These are phyloP conservation scores for Backusella circina DNA, from an alignment of 192 early-diverging fungal genomes.

Conservation along the genomic window DNA sequence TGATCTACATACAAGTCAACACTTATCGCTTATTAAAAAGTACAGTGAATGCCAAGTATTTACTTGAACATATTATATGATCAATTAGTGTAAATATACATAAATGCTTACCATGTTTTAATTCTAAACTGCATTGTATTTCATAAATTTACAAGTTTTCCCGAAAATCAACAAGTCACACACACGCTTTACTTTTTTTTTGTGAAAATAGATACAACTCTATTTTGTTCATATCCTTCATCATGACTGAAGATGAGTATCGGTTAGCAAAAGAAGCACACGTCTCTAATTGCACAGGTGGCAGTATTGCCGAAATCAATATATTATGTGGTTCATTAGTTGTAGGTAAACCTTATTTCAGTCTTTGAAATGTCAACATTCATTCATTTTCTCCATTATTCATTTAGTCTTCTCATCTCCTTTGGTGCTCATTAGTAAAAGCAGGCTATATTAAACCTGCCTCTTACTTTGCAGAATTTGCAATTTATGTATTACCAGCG, in stretches of 20 bases:
- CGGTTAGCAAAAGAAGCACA: conserved; percentile 53
- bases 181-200: not conserved
- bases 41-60: too few relatives aligned
- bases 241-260: conserved; percentile 30
- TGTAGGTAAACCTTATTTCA: conserved; percentile 29
- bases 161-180: too few relatives aligned
- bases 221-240: not conserved
- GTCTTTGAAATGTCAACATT: not conserved
- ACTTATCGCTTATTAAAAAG: too few relatives aligned
- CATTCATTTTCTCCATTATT: not conserved
- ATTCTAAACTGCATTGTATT: too few relatives aligned
- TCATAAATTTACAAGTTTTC: too few relatives aligned
- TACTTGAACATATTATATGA: too few relatives aligned
- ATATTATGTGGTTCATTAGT: conserved; percentile 38
- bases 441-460: not conserved
- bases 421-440: conserved; percentile 15
- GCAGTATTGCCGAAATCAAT: conserved; percentile 45
- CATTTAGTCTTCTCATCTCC: conserved; percentile 3
- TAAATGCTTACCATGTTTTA: too few relatives aligned
- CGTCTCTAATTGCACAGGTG: conserved; percentile 53
- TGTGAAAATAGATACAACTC: too few relatives aligned
- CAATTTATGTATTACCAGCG: conserved; percentile 15
- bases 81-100: too few relatives aligned
- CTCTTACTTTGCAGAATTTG: conserved; percentile 7
- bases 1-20: too few relatives aligned